A percentile compares a stretch with the other conserved stretches of the same genome.
Evolutionary conservation across 306 rosid species (phyloP).

Genomic region (Prunus fruticosa): DNA sequence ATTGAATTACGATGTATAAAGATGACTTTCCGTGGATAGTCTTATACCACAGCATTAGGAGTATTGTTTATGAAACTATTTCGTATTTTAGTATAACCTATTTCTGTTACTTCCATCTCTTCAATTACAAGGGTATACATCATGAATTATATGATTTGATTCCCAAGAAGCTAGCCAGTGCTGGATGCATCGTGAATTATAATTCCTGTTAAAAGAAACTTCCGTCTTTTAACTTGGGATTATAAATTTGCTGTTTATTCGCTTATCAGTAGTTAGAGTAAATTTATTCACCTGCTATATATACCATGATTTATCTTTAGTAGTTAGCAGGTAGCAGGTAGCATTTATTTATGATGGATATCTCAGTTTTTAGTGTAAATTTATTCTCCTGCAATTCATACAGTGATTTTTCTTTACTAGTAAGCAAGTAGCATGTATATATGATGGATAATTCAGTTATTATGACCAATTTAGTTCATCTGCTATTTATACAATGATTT

Average conservation of each 20-base stretch:
- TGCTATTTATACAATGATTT: background rate
- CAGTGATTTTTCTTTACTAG: background rate
- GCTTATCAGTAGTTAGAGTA: background rate
- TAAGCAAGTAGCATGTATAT: background rate
- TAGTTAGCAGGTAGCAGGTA: background rate
- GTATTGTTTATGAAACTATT: background rate
- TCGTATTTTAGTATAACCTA: background rate
- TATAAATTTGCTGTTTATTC: background rate
- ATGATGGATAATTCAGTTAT: background rate
- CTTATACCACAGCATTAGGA: background rate
- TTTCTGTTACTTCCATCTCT: background rate
- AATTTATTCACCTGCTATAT: background rate
- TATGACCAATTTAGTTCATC: background rate
- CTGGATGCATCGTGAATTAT: background rate
- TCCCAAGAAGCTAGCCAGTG: slow-evolving; percentile 1
- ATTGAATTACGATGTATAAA: background rate
- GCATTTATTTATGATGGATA: background rate
- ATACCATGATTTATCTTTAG: background rate
- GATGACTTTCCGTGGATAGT: background rate
- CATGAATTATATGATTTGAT: background rate
- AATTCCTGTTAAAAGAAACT: background rate
- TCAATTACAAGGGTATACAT: background rate
- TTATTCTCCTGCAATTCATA: background rate
- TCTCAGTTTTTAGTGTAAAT: background rate
- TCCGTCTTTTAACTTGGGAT: background rate